phyloP scores from a whole-genome alignment of 768 basidiomycete genomes.

The Suillus americanus region DNA sequence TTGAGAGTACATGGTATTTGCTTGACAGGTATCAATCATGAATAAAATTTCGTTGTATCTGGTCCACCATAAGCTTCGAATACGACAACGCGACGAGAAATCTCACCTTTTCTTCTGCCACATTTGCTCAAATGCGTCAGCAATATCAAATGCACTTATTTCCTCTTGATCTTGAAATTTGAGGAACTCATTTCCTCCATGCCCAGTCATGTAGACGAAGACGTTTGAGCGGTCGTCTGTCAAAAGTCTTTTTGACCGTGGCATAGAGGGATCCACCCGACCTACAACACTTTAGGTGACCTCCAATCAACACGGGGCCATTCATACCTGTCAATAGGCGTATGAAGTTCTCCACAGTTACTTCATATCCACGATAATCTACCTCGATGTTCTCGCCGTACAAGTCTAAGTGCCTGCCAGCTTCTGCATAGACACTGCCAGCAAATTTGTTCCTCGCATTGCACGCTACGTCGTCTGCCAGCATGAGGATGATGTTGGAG shows the following conservation, averaged over 20 bases:
- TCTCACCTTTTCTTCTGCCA: conserved; percentile 89
- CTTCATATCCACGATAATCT: conserved; percentile 97
- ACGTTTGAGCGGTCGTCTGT: conserved; percentile 90
- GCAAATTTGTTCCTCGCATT: conserved; percentile 91
- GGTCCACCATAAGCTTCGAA: neutral
- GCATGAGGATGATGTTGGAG: conserved; percentile 98
- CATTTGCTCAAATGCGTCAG: conserved; percentile 98
- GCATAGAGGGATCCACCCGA: conserved; percentile 79
- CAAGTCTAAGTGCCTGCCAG: conserved; percentile 77
- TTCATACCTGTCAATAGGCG: conserved; percentile 83
- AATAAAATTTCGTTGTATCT: conserved; percentile 96
- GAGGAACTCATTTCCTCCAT: conserved; percentile 97
- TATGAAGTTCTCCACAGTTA: conserved; percentile 95
- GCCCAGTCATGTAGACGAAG: conserved; percentile 98
- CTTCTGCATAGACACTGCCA: conserved; percentile 89
- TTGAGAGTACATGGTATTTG: conserved; percentile 92
- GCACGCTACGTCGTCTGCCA: conserved; percentile 95
- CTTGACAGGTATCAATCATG: conserved; percentile 99
- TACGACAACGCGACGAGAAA: neutral
- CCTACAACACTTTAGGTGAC: conserved; percentile 45
- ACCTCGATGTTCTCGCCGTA: conserved; percentile 98
- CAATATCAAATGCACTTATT: conserved; percentile 95
- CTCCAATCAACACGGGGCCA: neutral
- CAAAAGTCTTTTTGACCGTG: conserved; percentile 88
- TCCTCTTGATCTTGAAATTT: conserved; percentile 99